Percentiles rank a stretch among this genome's conserved stretches.
These are phyloP conservation scores for Entophlyctis luteolus DNA, from an alignment of 192 early-diverging fungal genomes.

Conservation along the genomic window DNA sequence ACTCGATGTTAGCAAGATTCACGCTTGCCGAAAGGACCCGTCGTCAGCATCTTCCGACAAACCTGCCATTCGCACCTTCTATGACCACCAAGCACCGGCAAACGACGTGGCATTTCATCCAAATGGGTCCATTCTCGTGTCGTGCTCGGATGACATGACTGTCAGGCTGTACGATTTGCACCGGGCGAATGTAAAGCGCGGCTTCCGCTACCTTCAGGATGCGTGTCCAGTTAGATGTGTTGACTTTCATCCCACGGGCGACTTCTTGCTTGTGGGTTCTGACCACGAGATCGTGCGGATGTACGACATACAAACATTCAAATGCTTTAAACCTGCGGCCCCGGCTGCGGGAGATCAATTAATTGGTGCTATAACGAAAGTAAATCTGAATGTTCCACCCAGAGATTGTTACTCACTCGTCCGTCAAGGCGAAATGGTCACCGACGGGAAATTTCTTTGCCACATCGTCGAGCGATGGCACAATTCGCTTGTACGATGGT, in stretches of 20 bases:
- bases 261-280: slow-evolving; percentile 68
- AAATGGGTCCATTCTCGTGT: slow-evolving; percentile 83
- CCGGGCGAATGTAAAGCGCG: slow-evolving; percentile 72
- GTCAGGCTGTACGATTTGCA: slow-evolving; percentile 90
- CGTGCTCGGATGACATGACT: slow-evolving; percentile 76
- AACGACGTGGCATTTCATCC: slow-evolving; percentile 90
- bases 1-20: slow-evolving; percentile 80
- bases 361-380: slow-evolving; percentile 50
- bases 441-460: slow-evolving; percentile 66
- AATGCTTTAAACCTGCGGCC: slow-evolving; percentile 66
- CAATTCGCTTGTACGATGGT: slow-evolving; percentile 82
- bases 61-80: slow-evolving; percentile 84
- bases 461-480: slow-evolving; percentile 77
- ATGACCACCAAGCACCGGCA: slow-evolving; percentile 77
- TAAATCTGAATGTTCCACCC: slow-evolving; percentile 17
- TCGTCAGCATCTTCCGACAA: slow-evolving; percentile 55
- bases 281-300: slow-evolving; percentile 77
- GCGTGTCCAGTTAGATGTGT: slow-evolving; percentile 66
- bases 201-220: slow-evolving; percentile 78
- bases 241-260: slow-evolving; percentile 89
- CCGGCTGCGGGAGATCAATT: slow-evolving; percentile 45
- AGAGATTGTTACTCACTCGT: background rate
- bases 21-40: slow-evolving; percentile 55
- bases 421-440: slow-evolving; percentile 69
- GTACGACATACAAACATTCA: slow-evolving; percentile 79